These are phyloP conservation scores for Sorghum bicolor DNA, from an alignment of 176 grass and related monocot species.

Conservation along the genomic window DNA sequence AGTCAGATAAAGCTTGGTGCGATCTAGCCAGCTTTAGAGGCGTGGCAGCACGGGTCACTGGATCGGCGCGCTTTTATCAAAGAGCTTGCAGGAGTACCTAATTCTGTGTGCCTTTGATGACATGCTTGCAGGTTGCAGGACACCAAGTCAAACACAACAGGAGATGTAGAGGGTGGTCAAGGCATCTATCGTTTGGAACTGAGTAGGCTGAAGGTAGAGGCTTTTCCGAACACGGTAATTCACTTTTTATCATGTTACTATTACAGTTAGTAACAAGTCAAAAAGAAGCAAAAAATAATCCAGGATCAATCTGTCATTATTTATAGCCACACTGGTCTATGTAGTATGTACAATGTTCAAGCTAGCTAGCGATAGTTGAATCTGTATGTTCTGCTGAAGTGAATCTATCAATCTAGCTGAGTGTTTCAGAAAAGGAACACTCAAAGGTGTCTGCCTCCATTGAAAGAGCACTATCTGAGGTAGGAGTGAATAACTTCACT, in stretches of 20 bases:
- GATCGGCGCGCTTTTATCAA: conserved; percentile 22
- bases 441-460: conserved; percentile 9
- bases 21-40: background rate
- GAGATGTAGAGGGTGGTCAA: conserved; percentile 15
- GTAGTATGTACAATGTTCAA: conserved; percentile 28
- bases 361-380: background rate
- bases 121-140: conserved; percentile 24
- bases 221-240: background rate
- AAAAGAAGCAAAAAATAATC: background rate
- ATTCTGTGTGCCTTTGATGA: conserved; percentile 33
- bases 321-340: background rate
- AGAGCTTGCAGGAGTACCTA: conserved; percentile 20
- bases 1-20: conserved; percentile 21
- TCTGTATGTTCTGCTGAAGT: conserved; percentile 7
- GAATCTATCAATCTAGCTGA: conserved; percentile 8
- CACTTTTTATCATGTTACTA: background rate
- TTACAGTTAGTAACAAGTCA: background rate
- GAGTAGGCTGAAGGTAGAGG: background rate
- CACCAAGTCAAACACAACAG: conserved; percentile 15
- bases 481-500: conserved; percentile 21
- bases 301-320: background rate
- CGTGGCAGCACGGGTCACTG: conserved; percentile 7
- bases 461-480: conserved; percentile 14
- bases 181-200: conserved; percentile 5
- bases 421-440: conserved; percentile 18